Percentiles rank a stretch among this genome's conserved stretches.
Evolutionary conservation across 2,329 filamentous ascomycete species (phyloP).

Genomic region (Microsporum ferrugineum): DNA sequence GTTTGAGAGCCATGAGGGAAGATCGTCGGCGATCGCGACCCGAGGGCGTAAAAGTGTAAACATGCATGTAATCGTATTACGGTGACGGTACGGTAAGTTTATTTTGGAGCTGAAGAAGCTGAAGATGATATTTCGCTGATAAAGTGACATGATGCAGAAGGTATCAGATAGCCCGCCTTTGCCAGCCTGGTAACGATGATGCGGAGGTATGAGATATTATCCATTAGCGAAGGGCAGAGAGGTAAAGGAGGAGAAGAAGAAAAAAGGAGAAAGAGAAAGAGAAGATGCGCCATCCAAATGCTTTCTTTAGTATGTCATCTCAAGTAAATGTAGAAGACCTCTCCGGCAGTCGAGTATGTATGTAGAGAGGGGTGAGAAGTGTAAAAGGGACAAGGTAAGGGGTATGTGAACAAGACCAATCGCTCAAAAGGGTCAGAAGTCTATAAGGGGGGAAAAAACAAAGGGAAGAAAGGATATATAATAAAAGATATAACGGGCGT

Average conservation of each 20-base stretch:
- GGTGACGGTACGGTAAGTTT: not conserved
- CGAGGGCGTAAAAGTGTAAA: not conserved
- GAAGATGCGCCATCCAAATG: not conserved
- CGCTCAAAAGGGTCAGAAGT: slow-evolving; percentile 9
- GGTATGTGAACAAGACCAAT: slow-evolving; percentile 1
- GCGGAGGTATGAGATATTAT: not conserved
- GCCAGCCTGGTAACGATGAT: not conserved
- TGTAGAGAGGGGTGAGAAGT: not conserved
- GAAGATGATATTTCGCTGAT: not conserved
- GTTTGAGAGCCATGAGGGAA: not conserved
- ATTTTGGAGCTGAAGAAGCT: not conserved
- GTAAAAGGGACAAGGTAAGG: not conserved
- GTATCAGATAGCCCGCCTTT: not conserved
- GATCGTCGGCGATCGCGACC: not conserved
- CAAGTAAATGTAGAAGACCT: not conserved
- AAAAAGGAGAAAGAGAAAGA: not conserved
- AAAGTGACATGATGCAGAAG: not conserved
- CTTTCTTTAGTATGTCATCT: slow-evolving; percentile 2
- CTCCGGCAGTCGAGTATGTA: not conserved
- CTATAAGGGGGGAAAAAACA: slow-evolving; percentile 6
- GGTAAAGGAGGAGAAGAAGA: not conserved
- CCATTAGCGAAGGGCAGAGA: not conserved
- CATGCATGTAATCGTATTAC: not conserved
- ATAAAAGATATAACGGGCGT: not conserved
- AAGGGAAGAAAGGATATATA: not conserved